Base-by-base conservation (phyloP, 1,284 basidiomycete genomes). In the Austroboletus novae-zelandiae region DNA sequence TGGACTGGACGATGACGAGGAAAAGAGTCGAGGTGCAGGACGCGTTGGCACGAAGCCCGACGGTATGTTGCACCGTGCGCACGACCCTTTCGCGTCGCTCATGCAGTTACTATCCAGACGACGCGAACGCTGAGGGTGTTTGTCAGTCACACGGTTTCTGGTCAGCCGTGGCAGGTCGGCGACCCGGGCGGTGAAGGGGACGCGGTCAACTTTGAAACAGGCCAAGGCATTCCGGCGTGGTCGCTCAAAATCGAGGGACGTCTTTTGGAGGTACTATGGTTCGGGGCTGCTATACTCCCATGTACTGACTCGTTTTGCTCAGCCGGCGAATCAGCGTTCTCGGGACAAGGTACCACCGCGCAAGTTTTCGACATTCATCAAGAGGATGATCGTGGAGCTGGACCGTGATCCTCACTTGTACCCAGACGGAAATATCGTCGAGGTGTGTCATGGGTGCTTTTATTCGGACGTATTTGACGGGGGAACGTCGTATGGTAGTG, bases 1-100 rank as follows among this genome's bases (percentile, higher is more conserved):
- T 98, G 10, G 95, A 98, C 70, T 98, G 96, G 96, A 96, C 92
- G 6, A 86, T 97, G 71, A 84, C 85, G 59, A 77, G 96, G 57
- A 97, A 97, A 69, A 84, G 82, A 57, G 89, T 90, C 11, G 96
- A 98, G 65, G 84, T 96, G 39, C 87, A 91, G 62, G 94, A 97
- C 66, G 82, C 90, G 18, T 65, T 94, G 41, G 72, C 75, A 25
- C 74, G 81, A 43, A 78, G 75, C 40, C 81, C 81, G 18, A 77
- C 79, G 1, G 83, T 86, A 61, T 53, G 81, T 41, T 8, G 29
- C 25, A 7, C 25, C 25, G 20, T 5, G 20, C 20, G 25, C 25
- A 27, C 25, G 20, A 23, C 20, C 20, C 20, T 23, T 23, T 23
- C 20, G 20, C 20, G 20, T 23, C 20, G 20, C 20, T 23, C 20